Percentiles rank a stretch among this genome's conserved stretches.
phyloP scores from a whole-genome alignment of 2,329 filamentous ascomycete species.

The Stachybotrys chlorohalonatus region DNA sequence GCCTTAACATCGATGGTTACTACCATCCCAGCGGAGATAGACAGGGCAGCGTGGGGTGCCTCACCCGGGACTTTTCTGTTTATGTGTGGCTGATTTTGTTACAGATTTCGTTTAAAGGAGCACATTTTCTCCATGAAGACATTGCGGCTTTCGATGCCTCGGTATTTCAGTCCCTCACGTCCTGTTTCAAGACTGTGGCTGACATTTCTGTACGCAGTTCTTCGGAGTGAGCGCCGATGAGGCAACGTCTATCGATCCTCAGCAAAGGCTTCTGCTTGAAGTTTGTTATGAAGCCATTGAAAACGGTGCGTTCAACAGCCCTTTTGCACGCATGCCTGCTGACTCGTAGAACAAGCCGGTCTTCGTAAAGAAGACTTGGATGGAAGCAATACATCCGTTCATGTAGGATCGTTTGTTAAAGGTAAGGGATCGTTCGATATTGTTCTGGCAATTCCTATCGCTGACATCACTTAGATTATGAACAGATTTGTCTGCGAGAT shows the following conservation, averaged over 20 bases:
- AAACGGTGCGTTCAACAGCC: conserved; percentile 24
- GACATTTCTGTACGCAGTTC: conserved; percentile 26
- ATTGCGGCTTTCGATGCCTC: conserved; percentile 39
- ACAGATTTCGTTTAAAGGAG: conserved; percentile 38
- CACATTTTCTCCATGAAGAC: conserved; percentile 40
- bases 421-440: conserved; percentile 16
- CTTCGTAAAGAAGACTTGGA: conserved; percentile 32
- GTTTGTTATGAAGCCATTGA: conserved; percentile 41
- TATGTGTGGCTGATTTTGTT: conserved; percentile 2
- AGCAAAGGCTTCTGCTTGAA: conserved; percentile 43
- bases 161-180: conserved; percentile 16
- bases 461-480: conserved; percentile 29
- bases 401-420: conserved; percentile 42
- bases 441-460: neutral
- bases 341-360: conserved; percentile 23
- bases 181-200: neutral
- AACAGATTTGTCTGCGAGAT: conserved; percentile 40
- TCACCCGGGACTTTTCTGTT: neutral
- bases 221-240: conserved; percentile 41
- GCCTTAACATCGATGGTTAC: conserved; percentile 44
- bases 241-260: conserved; percentile 43
- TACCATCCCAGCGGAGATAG: conserved; percentile 42
- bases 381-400: conserved; percentile 36
- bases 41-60: conserved; percentile 33
- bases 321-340: neutral